Conservation (phyloP, 139 green algal genomes). For the Closterium sp. region DNA sequence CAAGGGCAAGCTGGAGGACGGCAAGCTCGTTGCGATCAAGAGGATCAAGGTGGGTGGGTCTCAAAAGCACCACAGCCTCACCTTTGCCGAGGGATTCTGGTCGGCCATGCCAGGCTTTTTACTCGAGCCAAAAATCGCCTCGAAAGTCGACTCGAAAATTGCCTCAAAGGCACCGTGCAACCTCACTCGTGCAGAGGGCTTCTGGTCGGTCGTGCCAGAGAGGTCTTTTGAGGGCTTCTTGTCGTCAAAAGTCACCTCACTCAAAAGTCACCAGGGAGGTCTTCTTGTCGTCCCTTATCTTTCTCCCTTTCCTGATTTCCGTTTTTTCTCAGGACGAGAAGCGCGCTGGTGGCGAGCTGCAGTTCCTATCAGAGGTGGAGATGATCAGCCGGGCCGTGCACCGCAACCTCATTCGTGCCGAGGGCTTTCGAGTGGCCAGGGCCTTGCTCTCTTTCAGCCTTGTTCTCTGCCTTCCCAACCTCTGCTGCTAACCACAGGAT, state of each 20-base stretch:
- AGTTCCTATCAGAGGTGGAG: constrained; percentile 61
- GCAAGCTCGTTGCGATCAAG: constrained; percentile 26
- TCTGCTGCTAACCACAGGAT: too few relatives aligned
- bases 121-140: neutral
- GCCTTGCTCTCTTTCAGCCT: too few relatives aligned
- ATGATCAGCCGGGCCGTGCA: constrained; percentile 47
- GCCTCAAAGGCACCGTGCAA: neutral
- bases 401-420: constrained; percentile 43
- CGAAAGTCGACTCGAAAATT: too few relatives aligned
- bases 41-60: neutral
- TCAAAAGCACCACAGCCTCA: constrained; percentile 43
- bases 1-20: too few relatives aligned
- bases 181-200: neutral
- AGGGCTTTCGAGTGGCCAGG: constrained; percentile 40
- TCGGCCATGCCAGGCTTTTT: neutral
- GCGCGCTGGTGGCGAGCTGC: constrained; percentile 16
- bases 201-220: neutral
- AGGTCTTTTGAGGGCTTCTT: too few relatives aligned
- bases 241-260: too few relatives aligned
- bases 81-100: constrained; percentile 44
- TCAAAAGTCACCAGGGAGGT: too few relatives aligned
- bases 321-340: neutral
- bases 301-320: neutral
- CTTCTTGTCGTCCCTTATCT: neutral
- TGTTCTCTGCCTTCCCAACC: too few relatives aligned